These are phyloP conservation scores for Backusella macrospora DNA, from an alignment of 192 early-diverging fungal genomes.

Conservation along the genomic window DNA sequence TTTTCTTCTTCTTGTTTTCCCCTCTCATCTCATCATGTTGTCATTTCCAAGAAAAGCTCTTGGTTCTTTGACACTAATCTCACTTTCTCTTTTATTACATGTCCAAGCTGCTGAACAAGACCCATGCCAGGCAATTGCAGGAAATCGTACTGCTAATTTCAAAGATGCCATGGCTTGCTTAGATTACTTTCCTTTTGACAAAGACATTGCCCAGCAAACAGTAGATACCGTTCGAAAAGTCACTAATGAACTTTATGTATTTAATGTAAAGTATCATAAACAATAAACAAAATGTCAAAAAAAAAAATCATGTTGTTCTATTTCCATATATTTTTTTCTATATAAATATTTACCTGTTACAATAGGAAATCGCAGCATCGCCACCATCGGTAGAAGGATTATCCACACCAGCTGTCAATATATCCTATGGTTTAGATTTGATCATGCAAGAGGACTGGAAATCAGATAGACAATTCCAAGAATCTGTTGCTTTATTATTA, in stretches of 20 bases:
- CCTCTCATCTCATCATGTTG: conserved; percentile 8
- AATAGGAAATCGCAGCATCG: conserved; percentile 36
- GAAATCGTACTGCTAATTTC: conserved; percentile 33
- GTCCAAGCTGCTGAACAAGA: conserved; percentile 13
- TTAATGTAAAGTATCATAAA: conserved; percentile 33
- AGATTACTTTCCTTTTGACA: conserved; percentile 37
- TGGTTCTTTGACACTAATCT: conserved; percentile 14
- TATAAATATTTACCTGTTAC: neutral
- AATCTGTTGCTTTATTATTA: conserved; percentile 36
- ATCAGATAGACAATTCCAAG: conserved; percentile 40
- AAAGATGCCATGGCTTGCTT: conserved; percentile 41
- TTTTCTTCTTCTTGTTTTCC: conserved; percentile 1
- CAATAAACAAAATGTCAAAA: neutral
- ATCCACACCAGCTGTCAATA: conserved; percentile 35
- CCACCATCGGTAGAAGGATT: conserved; percentile 36
- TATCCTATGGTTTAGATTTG: conserved; percentile 31
- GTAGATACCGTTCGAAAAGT: conserved; percentile 39
- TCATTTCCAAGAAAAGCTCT: conserved; percentile 2
- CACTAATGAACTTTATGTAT: conserved; percentile 37
- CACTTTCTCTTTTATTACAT: neutral
- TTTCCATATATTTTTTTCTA: neutral
- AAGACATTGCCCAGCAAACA: conserved; percentile 34
- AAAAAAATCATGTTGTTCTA: neutral
- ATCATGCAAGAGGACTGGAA: conserved; percentile 34
- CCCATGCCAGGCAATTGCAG: conserved; percentile 36